Base-by-base conservation (phyloP, 306 rosid species). In the Erythrophleum fordii region DNA sequence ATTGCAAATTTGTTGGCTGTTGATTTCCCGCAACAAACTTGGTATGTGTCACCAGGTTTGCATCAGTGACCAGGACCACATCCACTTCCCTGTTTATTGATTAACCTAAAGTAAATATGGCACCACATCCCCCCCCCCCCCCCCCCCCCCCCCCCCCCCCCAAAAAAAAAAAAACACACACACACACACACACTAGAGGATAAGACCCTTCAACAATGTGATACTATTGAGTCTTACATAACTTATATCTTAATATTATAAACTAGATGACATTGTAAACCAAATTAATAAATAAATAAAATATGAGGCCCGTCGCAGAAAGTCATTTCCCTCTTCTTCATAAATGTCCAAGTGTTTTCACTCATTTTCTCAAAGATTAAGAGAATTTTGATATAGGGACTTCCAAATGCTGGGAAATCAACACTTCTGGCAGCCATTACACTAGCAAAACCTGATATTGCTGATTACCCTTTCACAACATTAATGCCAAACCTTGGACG, bases 401-500 rank as follows among this genome's bases (percentile, higher is more conserved):
- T 96, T 80, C 98, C 98, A 61, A 96, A 96, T 92, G 99, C 99
- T 79, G 98, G 99, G 59, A 93, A 95, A 82, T 95, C 97, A 81
- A 93, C 99, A 7, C 97, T 93, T 82, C 84, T 93, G 84, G 94
- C 97, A 52, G 98, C 98, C 77, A 90, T 91, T 72, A 95, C 98
- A n/a, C 96, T 89, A 69, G 99, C 98, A 73, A 93, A 92, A 80
- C 98, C 99, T 11, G 97, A 93, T 67, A 90, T 95, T 76, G 97
- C 99, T 28, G 99, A 93, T 84, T 95, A 93, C 83, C 98, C 98
- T 66, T 95, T 95, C 83, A 95, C 99, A 70, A 93, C 97, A 60
- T 85, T 95, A 87, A 95, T 95, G 94, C 99, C 99, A 61, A 93
- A 95, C 84, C 98, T 95, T 70, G 99, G 99, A 73, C 97, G 93